A percentile compares a stretch with the other conserved stretches of the same genome.
phyloP scores from a whole-genome alignment of 805 yeast species.

The Debaryomyces hansenii region DNA sequence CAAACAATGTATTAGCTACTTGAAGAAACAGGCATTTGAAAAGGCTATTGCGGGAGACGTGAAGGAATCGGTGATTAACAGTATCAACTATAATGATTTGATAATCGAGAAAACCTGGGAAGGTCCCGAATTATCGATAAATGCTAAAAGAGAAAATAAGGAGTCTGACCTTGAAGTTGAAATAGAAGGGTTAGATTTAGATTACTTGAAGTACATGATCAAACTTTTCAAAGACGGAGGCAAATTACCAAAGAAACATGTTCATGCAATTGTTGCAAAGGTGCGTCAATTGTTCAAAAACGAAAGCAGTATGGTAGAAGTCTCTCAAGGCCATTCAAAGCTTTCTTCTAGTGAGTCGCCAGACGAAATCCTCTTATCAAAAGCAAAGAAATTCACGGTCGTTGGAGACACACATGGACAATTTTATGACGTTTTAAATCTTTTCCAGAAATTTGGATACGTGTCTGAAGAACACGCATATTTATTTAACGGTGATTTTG shows the following conservation, averaged over 20 bases:
- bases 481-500: conserved; percentile 95
- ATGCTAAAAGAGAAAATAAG: conserved; percentile 22
- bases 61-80: conserved; percentile 47
- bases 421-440: conserved; percentile 81
- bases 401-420: conserved; percentile 99
- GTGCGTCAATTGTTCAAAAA: conserved; percentile 61
- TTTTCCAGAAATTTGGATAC: conserved; percentile 72
- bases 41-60: conserved; percentile 81
- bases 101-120: conserved; percentile 53
- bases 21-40: conserved; percentile 78
- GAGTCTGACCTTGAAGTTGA: conserved; percentile 23
- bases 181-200: conserved; percentile 44
- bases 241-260: conserved; percentile 75
- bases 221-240: conserved; percentile 72
- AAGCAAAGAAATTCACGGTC: conserved; percentile 62
- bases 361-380: conserved; percentile 24
- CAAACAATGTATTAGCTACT: conserved; percentile 60
- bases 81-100: conserved; percentile 48
- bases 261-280: conserved; percentile 75
- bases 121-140: conserved; percentile 57
- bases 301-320: conserved; percentile 78
- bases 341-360: conserved; percentile 7
- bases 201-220: conserved; percentile 66
- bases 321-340: conserved; percentile 43
- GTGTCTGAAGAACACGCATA: conserved; percentile 69